Percentiles rank a stretch among this genome's conserved stretches.
Evolutionary conservation across 805 yeast genomes (phyloP).

Genomic region (Cyberlindnera suaveolens): DNA sequence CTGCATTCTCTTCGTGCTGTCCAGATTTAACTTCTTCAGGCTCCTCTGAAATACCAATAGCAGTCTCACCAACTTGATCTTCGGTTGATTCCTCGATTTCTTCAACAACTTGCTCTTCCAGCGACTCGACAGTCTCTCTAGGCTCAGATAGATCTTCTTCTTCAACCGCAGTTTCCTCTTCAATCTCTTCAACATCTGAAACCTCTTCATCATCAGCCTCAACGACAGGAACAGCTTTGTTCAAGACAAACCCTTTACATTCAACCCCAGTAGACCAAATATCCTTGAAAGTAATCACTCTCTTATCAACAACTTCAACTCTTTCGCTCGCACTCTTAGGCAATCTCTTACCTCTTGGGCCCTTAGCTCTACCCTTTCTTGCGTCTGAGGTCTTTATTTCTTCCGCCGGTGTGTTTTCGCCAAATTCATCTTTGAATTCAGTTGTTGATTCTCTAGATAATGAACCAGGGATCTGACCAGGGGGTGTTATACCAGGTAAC

Average conservation of each 20-base stretch:
- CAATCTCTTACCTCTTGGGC: slow-evolving; percentile 68
- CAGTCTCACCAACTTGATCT: neutral
- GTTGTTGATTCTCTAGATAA: slow-evolving; percentile 5
- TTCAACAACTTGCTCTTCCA: neutral
- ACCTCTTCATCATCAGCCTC: neutral
- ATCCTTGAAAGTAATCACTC: slow-evolving; percentile 16
- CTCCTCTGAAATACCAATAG: no score
- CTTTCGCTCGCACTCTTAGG: slow-evolving; percentile 46
- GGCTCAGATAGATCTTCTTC: neutral
- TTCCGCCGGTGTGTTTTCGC: slow-evolving; percentile 2
- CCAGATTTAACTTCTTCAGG: neutral
- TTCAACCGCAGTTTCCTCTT: neutral
- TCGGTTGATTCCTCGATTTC: neutral
- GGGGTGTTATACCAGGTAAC: slow-evolving; percentile 42
- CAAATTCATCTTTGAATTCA: slow-evolving; percentile 1
- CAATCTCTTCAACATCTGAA: neutral
- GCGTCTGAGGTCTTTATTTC: slow-evolving; percentile 26
- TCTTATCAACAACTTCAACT: slow-evolving; percentile 20
- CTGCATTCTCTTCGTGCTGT: no score
- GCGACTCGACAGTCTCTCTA: neutral
- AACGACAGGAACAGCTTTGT: neutral
- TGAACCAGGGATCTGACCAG: slow-evolving; percentile 23
- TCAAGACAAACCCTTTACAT: slow-evolving; percentile 3
- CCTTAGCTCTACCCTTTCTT: slow-evolving; percentile 52
- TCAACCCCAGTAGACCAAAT: slow-evolving; percentile 15